Percentiles rank a stretch among this genome's conserved stretches.
phyloP scores from a whole-genome alignment of 2,329 filamentous ascomycete genomes.

The Fusarium pseudoanthophilum region DNA sequence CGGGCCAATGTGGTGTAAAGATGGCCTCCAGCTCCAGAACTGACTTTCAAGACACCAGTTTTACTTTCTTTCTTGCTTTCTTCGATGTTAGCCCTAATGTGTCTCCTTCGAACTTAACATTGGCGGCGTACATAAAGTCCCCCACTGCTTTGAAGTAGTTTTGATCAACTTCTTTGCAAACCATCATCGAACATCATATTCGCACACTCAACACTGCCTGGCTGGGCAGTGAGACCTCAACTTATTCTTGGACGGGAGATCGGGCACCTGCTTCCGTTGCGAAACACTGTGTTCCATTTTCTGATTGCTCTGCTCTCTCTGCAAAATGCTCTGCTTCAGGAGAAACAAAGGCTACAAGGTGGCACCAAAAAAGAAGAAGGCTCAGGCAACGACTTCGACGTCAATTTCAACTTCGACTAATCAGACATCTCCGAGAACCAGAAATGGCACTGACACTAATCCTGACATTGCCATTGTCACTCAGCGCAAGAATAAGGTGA shows the following conservation, averaged over 20 bases:
- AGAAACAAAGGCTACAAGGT: constrained; percentile 40
- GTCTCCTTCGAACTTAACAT: not conserved
- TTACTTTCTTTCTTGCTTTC: not conserved
- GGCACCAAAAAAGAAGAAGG: constrained; percentile 37
- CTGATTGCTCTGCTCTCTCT: not conserved
- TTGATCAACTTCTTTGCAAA: not conserved
- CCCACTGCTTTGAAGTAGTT: not conserved
- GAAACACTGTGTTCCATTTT: not conserved
- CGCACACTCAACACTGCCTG: not conserved
- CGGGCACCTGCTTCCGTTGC: not conserved
- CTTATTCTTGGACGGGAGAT: not conserved
- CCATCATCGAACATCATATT: not conserved
- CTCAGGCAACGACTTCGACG: constrained; percentile 6
- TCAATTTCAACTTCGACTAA: not conserved
- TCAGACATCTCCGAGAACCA: not conserved
- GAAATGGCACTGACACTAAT: not conserved
- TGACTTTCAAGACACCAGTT: not conserved
- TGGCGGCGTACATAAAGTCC: not conserved
- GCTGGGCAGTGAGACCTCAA: not conserved
- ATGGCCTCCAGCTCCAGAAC: not conserved
- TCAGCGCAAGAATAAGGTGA: not conserved
- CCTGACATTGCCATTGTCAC: not conserved
- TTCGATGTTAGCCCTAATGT: not conserved
- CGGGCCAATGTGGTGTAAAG: not conserved
- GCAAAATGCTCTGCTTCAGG: constrained; percentile 43